Evolutionary conservation across 1,139 yeast genomes (phyloP), one percentile per base, ranked within the genome.

Genomic region (Cylindricascospora bacillispora): DNA sequence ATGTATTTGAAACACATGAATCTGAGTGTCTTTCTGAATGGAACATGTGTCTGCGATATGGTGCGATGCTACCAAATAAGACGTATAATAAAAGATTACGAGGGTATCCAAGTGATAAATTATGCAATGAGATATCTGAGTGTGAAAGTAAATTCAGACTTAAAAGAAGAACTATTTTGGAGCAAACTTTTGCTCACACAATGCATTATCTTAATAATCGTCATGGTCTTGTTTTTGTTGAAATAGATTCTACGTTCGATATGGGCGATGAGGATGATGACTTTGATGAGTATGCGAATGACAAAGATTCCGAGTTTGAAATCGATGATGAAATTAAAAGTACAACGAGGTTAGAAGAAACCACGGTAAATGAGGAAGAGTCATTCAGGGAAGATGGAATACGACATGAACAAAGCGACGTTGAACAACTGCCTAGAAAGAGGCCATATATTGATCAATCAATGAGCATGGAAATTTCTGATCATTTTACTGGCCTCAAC

Each of bases 11-110:
- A 4, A 24, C 23, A 4, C 30, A 43, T 19, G 37, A 41, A 26
- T 35, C 37, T 4, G 45, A 39, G 19, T 51, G 56, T 24, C 15
- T 46, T 4, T 28, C 36, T 2, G 46, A 41, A 23, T 49, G 56
- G 52, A 41, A 39, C 20, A 37, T 35, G 41, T 45, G 56, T 27
- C 26, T 51, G 26, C 36, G 35, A 26, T 28, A 35, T 22, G 45
- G 49, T 13, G 29, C 42, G 9, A 27, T 34, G 24, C 24, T 34
- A 13, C 27, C 35, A 15, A 51, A 44, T 32, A 38, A 18, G 10
- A 18, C 7, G 21, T 18, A 18, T 18, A 18, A 18, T 34, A 35
- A 35, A 13, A 25, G 37, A 24, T 40, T 40, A 6, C 38, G 37
- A 23, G 53, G 48, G 10, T 29, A 34, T 13, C 46, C 49, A 17